Conservation (phyloP, 2,329 filamentous ascomycete species). For the Aspergillus fumigatus region DNA sequence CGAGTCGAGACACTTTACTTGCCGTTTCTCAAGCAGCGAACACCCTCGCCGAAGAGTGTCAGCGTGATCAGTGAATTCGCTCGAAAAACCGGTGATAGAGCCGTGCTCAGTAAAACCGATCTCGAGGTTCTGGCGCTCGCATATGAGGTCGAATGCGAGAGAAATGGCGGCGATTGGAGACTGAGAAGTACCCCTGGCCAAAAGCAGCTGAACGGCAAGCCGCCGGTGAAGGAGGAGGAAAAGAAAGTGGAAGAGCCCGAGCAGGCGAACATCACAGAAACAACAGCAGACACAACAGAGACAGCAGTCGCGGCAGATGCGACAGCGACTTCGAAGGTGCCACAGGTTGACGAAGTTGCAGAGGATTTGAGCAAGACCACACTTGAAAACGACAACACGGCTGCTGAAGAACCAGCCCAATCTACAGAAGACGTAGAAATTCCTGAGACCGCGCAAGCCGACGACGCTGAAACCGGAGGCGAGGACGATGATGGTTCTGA, state of each 20-base stretch:
- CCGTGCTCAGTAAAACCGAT: slow-evolving; percentile 84
- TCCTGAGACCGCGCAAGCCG: slow-evolving; percentile 20
- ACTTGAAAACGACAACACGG: slow-evolving; percentile 25
- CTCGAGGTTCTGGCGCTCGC: slow-evolving; percentile 82
- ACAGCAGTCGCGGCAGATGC: slow-evolving; percentile 10
- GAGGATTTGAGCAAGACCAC: slow-evolving; percentile 24
- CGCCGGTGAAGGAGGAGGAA: slow-evolving; percentile 47
- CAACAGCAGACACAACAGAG: slow-evolving; percentile 13
- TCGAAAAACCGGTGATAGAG: slow-evolving; percentile 79
- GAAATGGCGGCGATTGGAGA: slow-evolving; percentile 84
- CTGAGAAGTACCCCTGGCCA: slow-evolving; percentile 74
- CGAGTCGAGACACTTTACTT: slow-evolving; percentile 79
- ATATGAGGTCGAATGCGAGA: slow-evolving; percentile 91
- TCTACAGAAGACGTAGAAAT: slow-evolving; percentile 7
- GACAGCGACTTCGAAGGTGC: slow-evolving; percentile 11
- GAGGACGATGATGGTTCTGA: slow-evolving; percentile 33
- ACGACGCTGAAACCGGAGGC: slow-evolving; percentile 20
- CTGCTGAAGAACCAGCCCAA: slow-evolving; percentile 18
- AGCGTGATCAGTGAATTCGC: slow-evolving; percentile 80
- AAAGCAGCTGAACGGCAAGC: slow-evolving; percentile 68
- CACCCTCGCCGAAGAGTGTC: slow-evolving; percentile 70
- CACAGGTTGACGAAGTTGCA: slow-evolving; percentile 25
- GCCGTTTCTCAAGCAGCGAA: slow-evolving; percentile 76
- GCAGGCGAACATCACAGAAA: slow-evolving; percentile 13
- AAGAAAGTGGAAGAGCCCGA: slow-evolving; percentile 32